These are phyloP conservation scores for Thermothelomyces thermophilus DNA, from an alignment of 2,329 filamentous ascomycete species.

Conservation along the genomic window DNA sequence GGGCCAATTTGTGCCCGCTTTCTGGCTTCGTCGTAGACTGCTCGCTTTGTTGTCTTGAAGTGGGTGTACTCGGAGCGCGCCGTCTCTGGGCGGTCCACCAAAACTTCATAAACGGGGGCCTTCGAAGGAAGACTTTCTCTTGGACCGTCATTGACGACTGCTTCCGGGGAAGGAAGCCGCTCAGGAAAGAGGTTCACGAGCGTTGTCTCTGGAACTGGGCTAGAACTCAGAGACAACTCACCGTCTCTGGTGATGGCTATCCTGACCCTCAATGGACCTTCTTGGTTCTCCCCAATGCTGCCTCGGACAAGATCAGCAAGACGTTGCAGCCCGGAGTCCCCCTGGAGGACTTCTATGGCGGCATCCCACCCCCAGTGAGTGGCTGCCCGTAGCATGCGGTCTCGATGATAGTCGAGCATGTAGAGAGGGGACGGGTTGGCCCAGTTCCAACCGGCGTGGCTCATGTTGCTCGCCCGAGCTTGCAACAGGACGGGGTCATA, in stretches of 20 bases:
- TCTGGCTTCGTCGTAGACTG: conserved; percentile 65
- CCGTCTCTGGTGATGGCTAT: conserved; percentile 48
- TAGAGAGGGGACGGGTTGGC: conserved; percentile 58
- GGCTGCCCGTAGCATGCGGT: conserved; percentile 65
- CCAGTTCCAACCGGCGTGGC: conserved; percentile 47
- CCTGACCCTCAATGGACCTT: conserved; percentile 43
- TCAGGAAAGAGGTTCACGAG: conserved; percentile 41
- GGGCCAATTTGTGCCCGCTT: conserved; percentile 49
- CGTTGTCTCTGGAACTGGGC: conserved; percentile 45
- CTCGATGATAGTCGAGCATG: conserved; percentile 71
- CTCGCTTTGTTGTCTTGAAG: conserved; percentile 75
- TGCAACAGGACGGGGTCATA: conserved; percentile 56
- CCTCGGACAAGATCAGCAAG: conserved; percentile 36
- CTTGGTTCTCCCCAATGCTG: conserved; percentile 25
- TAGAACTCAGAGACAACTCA: conserved; percentile 37
- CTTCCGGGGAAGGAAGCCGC: conserved; percentile 9
- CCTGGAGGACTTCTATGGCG: conserved; percentile 40
- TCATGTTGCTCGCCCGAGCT: conserved; percentile 33
- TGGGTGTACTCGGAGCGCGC: conserved; percentile 60
- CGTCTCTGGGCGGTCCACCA: conserved; percentile 39
- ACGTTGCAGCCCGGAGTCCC: conserved; percentile 38
- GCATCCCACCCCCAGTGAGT: conserved; percentile 48
- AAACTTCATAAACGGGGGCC: conserved; percentile 36
- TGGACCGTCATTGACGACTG: conserved; percentile 17
- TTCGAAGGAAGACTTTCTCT: conserved; percentile 13